A percentile compares a stretch with the other conserved stretches of the same genome.
These are phyloP conservation scores for Daldinia bambusicola DNA, from an alignment of 495 filamentous ascomycete genomes.

Conservation along the genomic window DNA sequence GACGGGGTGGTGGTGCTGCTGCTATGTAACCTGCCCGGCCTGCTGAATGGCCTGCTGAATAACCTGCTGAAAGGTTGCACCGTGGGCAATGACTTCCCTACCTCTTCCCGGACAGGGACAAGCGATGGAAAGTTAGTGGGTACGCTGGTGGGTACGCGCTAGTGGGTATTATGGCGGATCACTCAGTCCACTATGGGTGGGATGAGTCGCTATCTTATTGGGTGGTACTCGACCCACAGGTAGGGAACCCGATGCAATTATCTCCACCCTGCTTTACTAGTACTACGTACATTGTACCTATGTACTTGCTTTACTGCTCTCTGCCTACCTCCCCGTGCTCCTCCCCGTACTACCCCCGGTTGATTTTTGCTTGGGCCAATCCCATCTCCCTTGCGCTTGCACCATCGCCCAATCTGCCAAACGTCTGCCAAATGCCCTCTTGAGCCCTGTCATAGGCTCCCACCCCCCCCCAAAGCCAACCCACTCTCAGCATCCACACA, in stretches of 20 bases:
- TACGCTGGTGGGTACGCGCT: not conserved
- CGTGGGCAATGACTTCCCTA: constrained; percentile 27
- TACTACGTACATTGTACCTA: no score
- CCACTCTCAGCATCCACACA: constrained; percentile 23
- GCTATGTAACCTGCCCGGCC: no score
- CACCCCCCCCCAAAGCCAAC: constrained; percentile 12
- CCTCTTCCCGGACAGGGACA: constrained; percentile 24
- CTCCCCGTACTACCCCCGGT: constrained; percentile 36
- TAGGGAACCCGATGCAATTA: constrained; percentile 47
- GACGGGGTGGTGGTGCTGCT: not conserved
- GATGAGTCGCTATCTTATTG: constrained; percentile 27
- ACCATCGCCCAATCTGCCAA: constrained; percentile 45
- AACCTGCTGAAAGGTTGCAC: constrained; percentile 15
- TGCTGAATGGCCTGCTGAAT: not conserved
- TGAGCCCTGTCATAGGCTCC: constrained; percentile 14
- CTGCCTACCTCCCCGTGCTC: constrained; percentile 24
- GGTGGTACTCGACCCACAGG: constrained; percentile 38
- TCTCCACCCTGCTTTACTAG: constrained; percentile 30
- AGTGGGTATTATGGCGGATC: constrained; percentile 10
- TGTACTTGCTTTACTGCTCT: not conserved
- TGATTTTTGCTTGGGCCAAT: constrained; percentile 45
- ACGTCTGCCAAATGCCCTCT: constrained; percentile 35
- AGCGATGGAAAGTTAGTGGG: constrained; percentile 11
- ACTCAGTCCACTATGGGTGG: not conserved
- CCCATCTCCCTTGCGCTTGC: constrained; percentile 39